Percentiles rank a stretch among this genome's conserved stretches.
Conservation (phyloP, 257 asterid genomes). For the Salvia rosmarinus region DNA sequence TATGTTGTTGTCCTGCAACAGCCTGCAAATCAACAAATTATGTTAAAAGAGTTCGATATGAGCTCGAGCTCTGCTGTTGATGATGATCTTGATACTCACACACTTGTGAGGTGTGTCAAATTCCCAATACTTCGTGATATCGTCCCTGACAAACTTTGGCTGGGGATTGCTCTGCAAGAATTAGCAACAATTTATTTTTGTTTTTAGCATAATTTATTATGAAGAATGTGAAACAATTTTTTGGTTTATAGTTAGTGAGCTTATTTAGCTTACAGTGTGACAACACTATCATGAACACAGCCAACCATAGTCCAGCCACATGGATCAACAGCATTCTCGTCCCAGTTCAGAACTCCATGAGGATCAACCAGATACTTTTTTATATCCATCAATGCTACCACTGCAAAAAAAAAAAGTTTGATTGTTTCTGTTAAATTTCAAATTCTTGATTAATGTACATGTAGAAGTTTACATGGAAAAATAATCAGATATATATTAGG, state of each 20-base stretch:
- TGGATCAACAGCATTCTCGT: slow-evolving; percentile 84
- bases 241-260: not conserved
- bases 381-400: slow-evolving; percentile 84
- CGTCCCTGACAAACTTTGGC: slow-evolving; percentile 78
- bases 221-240: slow-evolving; percentile 4
- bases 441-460: not conserved
- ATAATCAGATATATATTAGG: not conserved
- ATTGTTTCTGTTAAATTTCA: not conserved
- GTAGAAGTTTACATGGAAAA: not conserved
- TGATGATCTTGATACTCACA: slow-evolving; percentile 53
- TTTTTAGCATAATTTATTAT: not conserved
- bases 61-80: not conserved
- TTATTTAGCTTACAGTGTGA: slow-evolving; percentile 60
- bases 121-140: slow-evolving; percentile 76
- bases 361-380: slow-evolving; percentile 69
- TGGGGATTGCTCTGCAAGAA: slow-evolving; percentile 76
- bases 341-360: slow-evolving; percentile 76
- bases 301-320: slow-evolving; percentile 86
- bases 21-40: slow-evolving; percentile 44
- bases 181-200: not conserved
- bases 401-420: slow-evolving; percentile 36
- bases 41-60: not conserved
- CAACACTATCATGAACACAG: slow-evolving; percentile 70
- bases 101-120: slow-evolving; percentile 69
- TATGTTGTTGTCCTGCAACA: slow-evolving; percentile 75